These are phyloP conservation scores for Phytopythium aichiense DNA, from an alignment of 352 stramenopile genomes.

Conservation along the genomic window DNA sequence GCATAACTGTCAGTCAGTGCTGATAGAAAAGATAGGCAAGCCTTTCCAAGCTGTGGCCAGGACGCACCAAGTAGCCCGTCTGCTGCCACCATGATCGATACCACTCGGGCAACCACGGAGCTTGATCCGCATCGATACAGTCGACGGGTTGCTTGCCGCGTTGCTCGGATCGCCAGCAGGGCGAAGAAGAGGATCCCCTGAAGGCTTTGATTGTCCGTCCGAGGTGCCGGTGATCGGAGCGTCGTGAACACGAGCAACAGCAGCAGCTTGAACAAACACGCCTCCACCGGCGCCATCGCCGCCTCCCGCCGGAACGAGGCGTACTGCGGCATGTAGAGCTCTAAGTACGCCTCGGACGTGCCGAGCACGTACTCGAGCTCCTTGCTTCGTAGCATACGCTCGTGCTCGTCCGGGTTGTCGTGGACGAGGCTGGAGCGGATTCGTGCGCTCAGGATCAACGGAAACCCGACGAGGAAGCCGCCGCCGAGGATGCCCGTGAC, in stretches of 20 bases:
- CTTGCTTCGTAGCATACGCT: slow-evolving; percentile 40
- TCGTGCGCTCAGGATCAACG: slow-evolving; percentile 25
- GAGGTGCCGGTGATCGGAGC: slow-evolving; percentile 36
- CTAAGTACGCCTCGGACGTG: slow-evolving; percentile 52
- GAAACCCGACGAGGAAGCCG: slow-evolving; percentile 42
- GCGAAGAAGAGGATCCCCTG: slow-evolving; percentile 49
- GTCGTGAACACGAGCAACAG: slow-evolving; percentile 51
- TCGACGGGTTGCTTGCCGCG: slow-evolving; percentile 16
- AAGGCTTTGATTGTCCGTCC: slow-evolving; percentile 32
- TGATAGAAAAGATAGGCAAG: background rate
- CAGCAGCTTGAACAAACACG: slow-evolving; percentile 42
- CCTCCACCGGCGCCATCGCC: slow-evolving; percentile 23
- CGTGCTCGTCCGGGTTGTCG: slow-evolving; percentile 27
- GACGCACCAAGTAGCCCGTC: slow-evolving; percentile 50
- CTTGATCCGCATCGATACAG: slow-evolving; percentile 37
- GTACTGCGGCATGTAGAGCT: slow-evolving; percentile 51
- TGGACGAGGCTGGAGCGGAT: slow-evolving; percentile 33
- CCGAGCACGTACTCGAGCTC: slow-evolving; percentile 55
- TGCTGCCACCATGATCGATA: slow-evolving; percentile 36
- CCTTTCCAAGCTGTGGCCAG: too few species aligned
- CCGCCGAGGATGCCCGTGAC: slow-evolving; percentile 35
- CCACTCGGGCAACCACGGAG: slow-evolving; percentile 24
- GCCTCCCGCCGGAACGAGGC: slow-evolving; percentile 38
- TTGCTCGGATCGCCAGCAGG: slow-evolving; percentile 17
- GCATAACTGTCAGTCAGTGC: background rate